Evolutionary conservation across 1,139 yeast genomes (phyloP).

Genomic region (Yamadazyma diddensiae): DNA sequence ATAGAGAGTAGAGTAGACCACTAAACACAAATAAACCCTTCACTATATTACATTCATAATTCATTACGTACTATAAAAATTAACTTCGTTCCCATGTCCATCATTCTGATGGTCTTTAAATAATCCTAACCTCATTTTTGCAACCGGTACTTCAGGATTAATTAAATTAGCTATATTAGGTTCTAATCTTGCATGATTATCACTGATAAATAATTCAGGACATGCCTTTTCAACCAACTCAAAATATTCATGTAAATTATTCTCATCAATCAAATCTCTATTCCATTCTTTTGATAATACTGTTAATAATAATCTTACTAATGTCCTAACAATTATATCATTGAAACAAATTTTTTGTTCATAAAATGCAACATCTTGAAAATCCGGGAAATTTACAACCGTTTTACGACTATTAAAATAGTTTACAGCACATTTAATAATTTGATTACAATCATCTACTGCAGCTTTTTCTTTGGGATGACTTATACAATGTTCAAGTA

Average conservation of each 20-base stretch:
- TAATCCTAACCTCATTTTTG: no score
- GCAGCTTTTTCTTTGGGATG: slow-evolving; percentile 20
- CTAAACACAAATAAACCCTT: no score
- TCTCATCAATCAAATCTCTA: slow-evolving; percentile 12
- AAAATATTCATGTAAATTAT: slow-evolving; percentile 19
- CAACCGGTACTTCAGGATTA: slow-evolving; percentile 7
- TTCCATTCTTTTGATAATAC: slow-evolving; percentile 12
- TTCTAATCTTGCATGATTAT: slow-evolving; percentile 5
- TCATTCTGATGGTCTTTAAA: no score
- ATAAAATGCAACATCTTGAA: slow-evolving; percentile 4
- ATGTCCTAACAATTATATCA: slow-evolving; percentile 19
- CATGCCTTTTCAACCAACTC: slow-evolving; percentile 15
- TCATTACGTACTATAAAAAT: no score
- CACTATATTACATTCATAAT: no score
- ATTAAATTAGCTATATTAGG: slow-evolving; percentile 12
- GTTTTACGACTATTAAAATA: slow-evolving; percentile 10
- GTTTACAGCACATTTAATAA: slow-evolving; percentile 18
- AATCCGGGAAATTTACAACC: slow-evolving; percentile 1
- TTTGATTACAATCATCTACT: slow-evolving; percentile 24
- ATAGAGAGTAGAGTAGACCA: no score
- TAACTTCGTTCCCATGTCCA: no score
- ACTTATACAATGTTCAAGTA: slow-evolving; percentile 28
- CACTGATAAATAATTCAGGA: slow-evolving; percentile 20
- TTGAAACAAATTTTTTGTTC: slow-evolving; percentile 16
- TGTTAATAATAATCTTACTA: slow-evolving; percentile 19